A percentile compares a stretch with the other conserved stretches of the same genome.
phyloP scores from a whole-genome alignment of 139 green algal species.

The Coelastrella sp. region DNA sequence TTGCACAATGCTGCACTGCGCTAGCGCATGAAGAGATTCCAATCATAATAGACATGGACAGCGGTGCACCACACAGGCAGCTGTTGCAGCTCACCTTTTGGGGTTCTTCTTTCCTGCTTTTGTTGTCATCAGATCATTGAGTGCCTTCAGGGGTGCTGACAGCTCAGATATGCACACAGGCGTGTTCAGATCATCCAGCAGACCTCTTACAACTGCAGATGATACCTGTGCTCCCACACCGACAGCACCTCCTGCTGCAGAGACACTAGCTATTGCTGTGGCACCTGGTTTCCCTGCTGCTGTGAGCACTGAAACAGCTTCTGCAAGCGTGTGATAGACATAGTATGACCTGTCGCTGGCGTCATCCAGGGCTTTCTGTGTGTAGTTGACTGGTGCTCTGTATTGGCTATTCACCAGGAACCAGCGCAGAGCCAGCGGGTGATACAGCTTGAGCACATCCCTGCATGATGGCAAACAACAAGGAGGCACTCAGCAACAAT shows the following conservation, averaged over 20 bases:
- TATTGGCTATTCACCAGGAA: conserved; percentile 96
- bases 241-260: not conserved
- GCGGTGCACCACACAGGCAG: not conserved
- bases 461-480: not conserved
- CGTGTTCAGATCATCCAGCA: conserved; percentile 95
- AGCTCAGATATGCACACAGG: conserved; percentile 78
- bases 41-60: too few relatives aligned
- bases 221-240: conserved; percentile 36
- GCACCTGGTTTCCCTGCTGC: conserved; percentile 46
- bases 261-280: not conserved
- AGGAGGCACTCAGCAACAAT: not conserved
- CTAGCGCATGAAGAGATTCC: too few relatives aligned
- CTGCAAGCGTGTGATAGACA: conserved; percentile 85
- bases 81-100: conserved; percentile 47
- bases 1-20: not conserved
- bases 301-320: conserved; percentile 60
- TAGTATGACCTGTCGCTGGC: conserved; percentile 81
- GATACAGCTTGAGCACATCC: conserved; percentile 84
- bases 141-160: conserved; percentile 81
- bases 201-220: conserved; percentile 23
- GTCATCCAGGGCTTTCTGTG: conserved; percentile 84
- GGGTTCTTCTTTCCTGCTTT: conserved; percentile 71
- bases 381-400: conserved; percentile 94
- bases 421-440: conserved; percentile 90
- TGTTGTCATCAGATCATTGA: conserved; percentile 77